Base-by-base conservation (phyloP, 768 basidiomycete species). In the Psilocybe subaeruginosa region DNA sequence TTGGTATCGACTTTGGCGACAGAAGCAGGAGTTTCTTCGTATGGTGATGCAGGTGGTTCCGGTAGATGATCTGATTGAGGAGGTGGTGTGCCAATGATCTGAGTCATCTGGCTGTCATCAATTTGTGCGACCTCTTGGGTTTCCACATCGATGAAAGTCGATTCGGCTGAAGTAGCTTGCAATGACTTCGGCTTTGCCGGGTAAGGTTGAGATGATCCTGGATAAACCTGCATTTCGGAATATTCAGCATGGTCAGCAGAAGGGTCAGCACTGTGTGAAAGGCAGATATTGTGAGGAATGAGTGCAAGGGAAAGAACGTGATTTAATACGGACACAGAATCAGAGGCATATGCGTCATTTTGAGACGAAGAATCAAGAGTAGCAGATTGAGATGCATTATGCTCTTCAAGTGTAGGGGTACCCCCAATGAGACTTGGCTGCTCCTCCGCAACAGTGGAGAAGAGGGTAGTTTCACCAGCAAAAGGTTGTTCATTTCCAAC, bases 41-140 rank as follows among this genome's bases (percentile, higher is more conserved):
- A 79, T 3, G 83, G 74, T 16, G 79, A 76, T 43, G 74, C 75
- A 31, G 86, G 85, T 30, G 85, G 85, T 66, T 89, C 88, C 7
- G 83, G 81, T 5, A 84, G 72, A 67, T 86, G 82, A 51, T 85
- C 84, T 58, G 72, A 70, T 56, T 74, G 74, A 11, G 65, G 48
- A 35, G 59, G 43, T 33, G 66, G 41, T n/a, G 41, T 43, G n/a
- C 41, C 69, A 49, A 62, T 56, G 4, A 58, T 50, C 61, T 66
- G 66, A 17, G 67, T 64, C 57, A 60, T 56, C 37, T 71, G 64
- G 49, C 50, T 64, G 33, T 66, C 58, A 14, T 67, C 63, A 7
- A 56, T 60, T 59, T 72, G 69, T 17, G 66, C 68, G 48, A 65
- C 61, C 45, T 66, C 68, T 56, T 74, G 73, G 33, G 67, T 72